A percentile compares a stretch with the other conserved stretches of the same genome.
phyloP scores from a whole-genome alignment of 805 yeast species.

The Saturnispora dispora region DNA sequence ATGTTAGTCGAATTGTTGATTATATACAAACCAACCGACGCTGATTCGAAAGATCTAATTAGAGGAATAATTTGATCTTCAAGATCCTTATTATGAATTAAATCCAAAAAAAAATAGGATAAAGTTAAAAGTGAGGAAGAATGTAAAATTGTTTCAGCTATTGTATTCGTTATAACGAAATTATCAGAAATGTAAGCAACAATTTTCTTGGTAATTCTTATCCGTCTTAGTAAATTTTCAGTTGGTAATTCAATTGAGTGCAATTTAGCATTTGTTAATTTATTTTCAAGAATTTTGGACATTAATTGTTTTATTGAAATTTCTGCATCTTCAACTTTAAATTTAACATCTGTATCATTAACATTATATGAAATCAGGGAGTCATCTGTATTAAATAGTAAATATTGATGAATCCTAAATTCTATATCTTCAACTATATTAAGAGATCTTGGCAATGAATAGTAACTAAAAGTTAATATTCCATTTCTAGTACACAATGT shows the following conservation, averaged over 20 bases:
- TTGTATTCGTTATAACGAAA: constrained; percentile 8
- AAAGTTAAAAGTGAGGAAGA: constrained; percentile 16
- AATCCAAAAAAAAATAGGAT: constrained; percentile 12
- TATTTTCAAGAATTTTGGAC: constrained; percentile 47
- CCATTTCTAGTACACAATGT: constrained; percentile 48
- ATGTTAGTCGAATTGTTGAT: constrained; percentile 1
- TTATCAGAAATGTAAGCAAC: constrained; percentile 17
- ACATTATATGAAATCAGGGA: constrained; percentile 18
- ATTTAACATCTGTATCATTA: constrained; percentile 31
- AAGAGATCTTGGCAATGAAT: constrained; percentile 19
- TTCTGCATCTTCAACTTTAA: constrained; percentile 36
- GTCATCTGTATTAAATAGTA: constrained; percentile 40
- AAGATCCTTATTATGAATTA: not conserved
- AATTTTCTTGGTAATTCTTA: constrained; percentile 19
- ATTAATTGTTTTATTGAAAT: constrained; percentile 42
- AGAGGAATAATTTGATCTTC: not conserved
- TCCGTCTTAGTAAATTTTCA: constrained; percentile 43
- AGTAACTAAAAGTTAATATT: constrained; percentile 49
- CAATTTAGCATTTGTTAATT: constrained; percentile 45
- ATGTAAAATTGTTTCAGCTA: constrained; percentile 9
- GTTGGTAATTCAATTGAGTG: constrained; percentile 33
- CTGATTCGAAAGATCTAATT: not conserved
- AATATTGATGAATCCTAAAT: constrained; percentile 77
- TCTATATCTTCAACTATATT: constrained; percentile 35
- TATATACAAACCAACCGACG: not conserved